phyloP scores from a whole-genome alignment of 345 rosid species.

The Crucihimalaya himalaica region DNA sequence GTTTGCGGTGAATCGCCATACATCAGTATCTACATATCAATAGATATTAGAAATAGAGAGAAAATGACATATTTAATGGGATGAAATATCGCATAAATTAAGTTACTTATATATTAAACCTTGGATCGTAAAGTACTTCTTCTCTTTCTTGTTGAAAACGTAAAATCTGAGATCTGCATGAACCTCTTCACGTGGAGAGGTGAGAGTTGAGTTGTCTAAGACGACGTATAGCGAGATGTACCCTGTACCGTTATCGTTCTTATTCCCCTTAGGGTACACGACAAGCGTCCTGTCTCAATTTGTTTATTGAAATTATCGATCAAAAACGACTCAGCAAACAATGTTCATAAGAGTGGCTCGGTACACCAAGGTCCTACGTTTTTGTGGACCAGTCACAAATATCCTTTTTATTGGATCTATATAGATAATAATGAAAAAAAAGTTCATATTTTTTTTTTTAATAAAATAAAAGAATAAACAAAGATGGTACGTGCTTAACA shows the following conservation, averaged over 20 bases:
- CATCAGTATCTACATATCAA: background rate
- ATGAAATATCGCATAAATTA: background rate
- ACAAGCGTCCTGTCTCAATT: slow-evolving; percentile 8
- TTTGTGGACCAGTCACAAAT: background rate
- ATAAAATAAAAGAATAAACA: background rate
- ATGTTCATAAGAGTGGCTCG: background rate
- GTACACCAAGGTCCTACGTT: background rate
- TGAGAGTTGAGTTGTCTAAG: slow-evolving; percentile 21
- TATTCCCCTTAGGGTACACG: slow-evolving; percentile 12
- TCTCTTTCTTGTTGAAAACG: slow-evolving; percentile 16
- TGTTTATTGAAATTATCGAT: background rate
- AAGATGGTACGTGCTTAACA: background rate
- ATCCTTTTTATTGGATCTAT: background rate
- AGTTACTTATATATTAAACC: background rate
- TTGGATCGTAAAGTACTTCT: slow-evolving; percentile 11
- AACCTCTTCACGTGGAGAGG: background rate
- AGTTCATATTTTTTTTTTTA: background rate
- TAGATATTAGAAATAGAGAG: background rate
- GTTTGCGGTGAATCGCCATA: slow-evolving; percentile 3
- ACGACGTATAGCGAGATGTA: slow-evolving; percentile 9
- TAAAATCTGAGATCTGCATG: slow-evolving; percentile 8
- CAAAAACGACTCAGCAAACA: background rate
- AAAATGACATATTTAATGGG: background rate
- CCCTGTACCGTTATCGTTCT: slow-evolving; percentile 3
- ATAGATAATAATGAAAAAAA: background rate